Evolutionary conservation across 306 rosid genomes (phyloP), one percentile per base, ranked within the genome.

Genomic region (Dryas drummondii): DNA sequence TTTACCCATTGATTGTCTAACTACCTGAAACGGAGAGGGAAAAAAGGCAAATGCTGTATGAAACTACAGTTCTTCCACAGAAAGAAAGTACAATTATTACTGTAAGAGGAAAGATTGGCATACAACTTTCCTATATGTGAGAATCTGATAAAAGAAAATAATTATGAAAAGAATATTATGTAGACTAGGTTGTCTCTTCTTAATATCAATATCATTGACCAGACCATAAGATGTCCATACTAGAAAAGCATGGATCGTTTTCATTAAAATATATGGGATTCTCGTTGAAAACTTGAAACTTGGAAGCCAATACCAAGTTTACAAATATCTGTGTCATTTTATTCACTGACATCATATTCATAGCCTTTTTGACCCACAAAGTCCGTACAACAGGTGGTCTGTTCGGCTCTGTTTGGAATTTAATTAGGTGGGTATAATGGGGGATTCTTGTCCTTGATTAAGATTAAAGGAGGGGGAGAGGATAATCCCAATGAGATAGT

Each of bases 401-500:
- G 7, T 55, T 42, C 22, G 14, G 46, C 50, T 40, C 47, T 57
- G 1, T 45, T 46, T 4, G 76, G 17, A 46, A 56, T 41, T 65
- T 65, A n/a, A 9, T 65, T 32, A 5, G 70, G 51, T 45, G 53
- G 27, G 53, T 4, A 57, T 57, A 57, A 26, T 2, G 27, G 57
- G 46, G 45, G 4, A 27, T 72, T 72, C 54, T 12, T 2, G 67
- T 9, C 45, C 55, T 17, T 9, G 40, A 47, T 14, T 8, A 6
- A 60, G 76, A 53, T 59, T 68, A 74, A 68, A 74, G 62, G 80
- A 78, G 76, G 78, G 71, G 59, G 70, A 68, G 45, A 76, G 66
- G 42, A 4, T 56, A 84, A 78, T 65, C 78, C 56, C 9, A 52
- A 37, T 47, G 73, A 78, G 68, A 32, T 71, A 71, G 56, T 49